Evolutionary conservation across 805 yeast species (phyloP), one percentile per base, ranked within the genome.

Genomic region (Candida ponderosae): DNA sequence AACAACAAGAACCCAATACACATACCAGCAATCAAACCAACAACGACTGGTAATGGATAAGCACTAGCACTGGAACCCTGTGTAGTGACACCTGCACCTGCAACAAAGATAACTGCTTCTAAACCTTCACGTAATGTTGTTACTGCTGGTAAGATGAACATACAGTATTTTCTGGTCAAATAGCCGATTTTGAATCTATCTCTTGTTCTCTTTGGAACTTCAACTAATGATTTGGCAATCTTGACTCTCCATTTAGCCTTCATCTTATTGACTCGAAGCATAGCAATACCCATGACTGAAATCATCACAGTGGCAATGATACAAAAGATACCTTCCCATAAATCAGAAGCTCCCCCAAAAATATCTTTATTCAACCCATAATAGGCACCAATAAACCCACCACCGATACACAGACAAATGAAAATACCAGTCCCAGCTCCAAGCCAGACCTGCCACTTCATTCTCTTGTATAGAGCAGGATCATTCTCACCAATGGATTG

Each of bases 321-420:
- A 63, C 94, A 85, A 59, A 90, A 88, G 40, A 86, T 70, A 68
- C 97, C 97, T 72, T 90, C 98, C 97, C 97, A 90, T 40, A 90
- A 61, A 59, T 90, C 97, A 60, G 90, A 97, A 17, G 95, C 78
- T 10, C 60, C 56, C 35, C 90, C 70, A 84, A 96, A 90, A 46
- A 90, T 74, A 72, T 90, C 94, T 37, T 74, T 74, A 45, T 81
- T 79, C 35, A 83, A 69, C 28, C 83, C 65, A 60, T 90, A 90
- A 67, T 86, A 90, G 17, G 87, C 88, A 61, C 95, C 98, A 58
- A 90, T 89, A 65, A 90, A 89, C 39, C 88, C 95, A 63, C 84
- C 81, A 60, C 98, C 98, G 45, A 90, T 67, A 38, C 76, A 70
- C 35, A 90, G 53, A 81, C 97, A 90, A 35, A 86, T 61, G 20